Conservation (phyloP, 176 grass and related monocot genomes). For the Cenchrus purpureus region DNA sequence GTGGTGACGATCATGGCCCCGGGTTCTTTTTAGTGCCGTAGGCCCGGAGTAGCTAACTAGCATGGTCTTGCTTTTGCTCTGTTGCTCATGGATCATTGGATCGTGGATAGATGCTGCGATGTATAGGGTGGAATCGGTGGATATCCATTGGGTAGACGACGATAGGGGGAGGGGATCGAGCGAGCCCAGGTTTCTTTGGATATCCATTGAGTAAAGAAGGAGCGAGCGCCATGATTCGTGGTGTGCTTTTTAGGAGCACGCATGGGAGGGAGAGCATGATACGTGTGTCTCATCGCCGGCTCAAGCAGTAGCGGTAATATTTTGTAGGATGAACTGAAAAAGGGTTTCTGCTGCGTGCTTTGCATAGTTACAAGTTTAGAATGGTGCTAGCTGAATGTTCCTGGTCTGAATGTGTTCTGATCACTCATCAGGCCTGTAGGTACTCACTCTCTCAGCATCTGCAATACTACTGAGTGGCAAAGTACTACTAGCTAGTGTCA, state of each 20-base stretch:
- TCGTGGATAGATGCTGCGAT: neutral
- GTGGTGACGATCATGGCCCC: neutral
- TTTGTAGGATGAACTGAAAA: no score
- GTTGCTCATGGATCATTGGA: no score
- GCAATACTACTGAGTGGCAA: no score
- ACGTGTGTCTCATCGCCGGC: neutral
- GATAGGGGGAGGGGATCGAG: neutral
- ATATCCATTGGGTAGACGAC: neutral
- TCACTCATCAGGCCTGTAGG: no score
- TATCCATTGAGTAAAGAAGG: neutral
- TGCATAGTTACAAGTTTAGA: no score
- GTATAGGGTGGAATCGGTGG: neutral
- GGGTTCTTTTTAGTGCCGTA: neutral
- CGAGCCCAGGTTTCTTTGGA: neutral
- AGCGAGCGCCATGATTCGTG: slow-evolving; percentile 29
- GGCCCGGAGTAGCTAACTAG: neutral
- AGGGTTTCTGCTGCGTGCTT: no score
- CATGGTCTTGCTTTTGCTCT: no score
- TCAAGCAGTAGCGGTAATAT: neutral
- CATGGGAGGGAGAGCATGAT: slow-evolving; percentile 26
- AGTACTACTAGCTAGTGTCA: no score
- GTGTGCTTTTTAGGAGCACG: slow-evolving; percentile 45
- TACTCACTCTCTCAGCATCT: no score
- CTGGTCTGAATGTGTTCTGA: no score
- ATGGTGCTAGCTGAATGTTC: no score